Base-by-base conservation (phyloP, 768 basidiomycete species). In the Floccularia luteovirens region DNA sequence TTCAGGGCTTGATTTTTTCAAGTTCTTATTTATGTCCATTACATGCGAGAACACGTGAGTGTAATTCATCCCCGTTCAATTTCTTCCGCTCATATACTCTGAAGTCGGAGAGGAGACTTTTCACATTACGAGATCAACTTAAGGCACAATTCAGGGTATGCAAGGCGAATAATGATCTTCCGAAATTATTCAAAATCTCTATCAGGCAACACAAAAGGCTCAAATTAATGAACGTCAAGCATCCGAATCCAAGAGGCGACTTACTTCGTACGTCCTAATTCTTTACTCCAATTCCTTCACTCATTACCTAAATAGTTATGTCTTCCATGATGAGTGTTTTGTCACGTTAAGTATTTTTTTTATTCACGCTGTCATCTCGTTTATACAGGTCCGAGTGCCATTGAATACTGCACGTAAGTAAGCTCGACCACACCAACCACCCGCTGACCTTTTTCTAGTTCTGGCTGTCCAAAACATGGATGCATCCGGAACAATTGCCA, bases 381-480 rank as follows among this genome's bases (percentile, higher is more conserved):
- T 51, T 56, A 44, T 35, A 72, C 79, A 86, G 70, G 85, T 88
- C 59, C 79, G 85, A 44, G 86, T 88, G 41, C 85, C 85, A 20
- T 61, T 88, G 38, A 87, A 88, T 51, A 87, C 84, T 31, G 85
- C 85, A 8, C 64, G 82, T 74, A 43, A 51, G 68, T 59, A 34
- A 25, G 22, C 23, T 32, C 10, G 14, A 22, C 21, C n/a, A n/a
- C n/a, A n/a, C n/a, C n/a, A n/a, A n/a, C n/a, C n/a, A n/a, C n/a
- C n/a, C n/a, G n/a, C n/a, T n/a, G n/a, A n/a, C n/a, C n/a, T n/a
- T n/a, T 31, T 36, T 42, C 12, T 34, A 70, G 68, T 92, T 11
- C 67, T 94, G 36, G 90, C 92, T 1, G 84, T 93, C 13, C 92
- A 96, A 62, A 94, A 97, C 53, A 81, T 94, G 74, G 82, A 86